These are phyloP conservation scores for Apodospora peruviana DNA, from an alignment of 495 filamentous ascomycete species.

Conservation along the genomic window DNA sequence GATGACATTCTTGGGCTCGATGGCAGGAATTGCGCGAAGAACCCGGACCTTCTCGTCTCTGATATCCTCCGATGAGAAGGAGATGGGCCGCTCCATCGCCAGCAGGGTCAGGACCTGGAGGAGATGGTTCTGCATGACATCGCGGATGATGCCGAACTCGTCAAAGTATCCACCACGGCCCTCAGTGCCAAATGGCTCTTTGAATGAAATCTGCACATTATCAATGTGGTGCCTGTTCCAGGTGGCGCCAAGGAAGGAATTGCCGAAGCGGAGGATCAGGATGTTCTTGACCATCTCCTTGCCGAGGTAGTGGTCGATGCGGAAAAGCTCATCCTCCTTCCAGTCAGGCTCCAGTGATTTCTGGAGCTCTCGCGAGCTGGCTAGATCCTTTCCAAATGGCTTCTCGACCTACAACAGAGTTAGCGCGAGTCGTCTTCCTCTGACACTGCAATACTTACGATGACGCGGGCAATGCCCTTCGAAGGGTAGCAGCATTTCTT, in stretches of 20 bases:
- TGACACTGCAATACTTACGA: slow-evolving; percentile 52
- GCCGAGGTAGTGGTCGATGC: slow-evolving; percentile 98
- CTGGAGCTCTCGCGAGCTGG: slow-evolving; percentile 89
- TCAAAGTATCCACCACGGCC: slow-evolving; percentile 99
- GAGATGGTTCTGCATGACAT: slow-evolving; percentile 97
- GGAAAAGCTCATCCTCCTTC: slow-evolving; percentile 99
- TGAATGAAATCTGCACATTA: slow-evolving; percentile 98
- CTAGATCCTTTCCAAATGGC: slow-evolving; percentile 96
- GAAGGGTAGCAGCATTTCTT: slow-evolving; percentile 95
- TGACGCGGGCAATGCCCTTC: slow-evolving; percentile 84
- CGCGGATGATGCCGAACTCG: slow-evolving; percentile 98
- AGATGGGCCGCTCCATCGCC: slow-evolving; percentile 97
- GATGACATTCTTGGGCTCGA: slow-evolving; percentile 99
- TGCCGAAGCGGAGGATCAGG: slow-evolving; percentile 94
- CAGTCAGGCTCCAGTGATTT: slow-evolving; percentile 95
- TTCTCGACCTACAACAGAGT: slow-evolving; percentile 75
- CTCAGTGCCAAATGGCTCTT: slow-evolving; percentile 99
- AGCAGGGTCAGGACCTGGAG: slow-evolving; percentile 94
- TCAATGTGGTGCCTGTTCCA: slow-evolving; percentile 99
- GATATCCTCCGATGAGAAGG: slow-evolving; percentile 96
- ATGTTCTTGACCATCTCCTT: slow-evolving; percentile 99
- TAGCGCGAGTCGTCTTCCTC: neutral
- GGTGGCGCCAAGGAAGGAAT: slow-evolving; percentile 97
- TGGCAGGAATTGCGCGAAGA: slow-evolving; percentile 84
- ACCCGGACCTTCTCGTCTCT: slow-evolving; percentile 99